These are phyloP conservation scores for Solanum hybrid DNA, from an alignment of 305 asterid species.

Conservation along the genomic window DNA sequence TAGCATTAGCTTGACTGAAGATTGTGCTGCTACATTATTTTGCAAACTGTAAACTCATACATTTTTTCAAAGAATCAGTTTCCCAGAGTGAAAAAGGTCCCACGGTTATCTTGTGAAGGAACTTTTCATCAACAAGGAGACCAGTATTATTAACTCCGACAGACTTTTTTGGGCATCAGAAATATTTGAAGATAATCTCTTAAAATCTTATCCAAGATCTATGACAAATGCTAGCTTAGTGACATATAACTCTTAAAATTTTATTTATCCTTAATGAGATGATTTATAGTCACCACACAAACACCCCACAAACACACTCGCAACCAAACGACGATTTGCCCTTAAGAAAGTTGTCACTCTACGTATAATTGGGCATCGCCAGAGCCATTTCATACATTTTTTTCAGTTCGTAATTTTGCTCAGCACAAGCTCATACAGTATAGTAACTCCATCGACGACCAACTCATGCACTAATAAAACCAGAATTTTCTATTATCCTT, in stretches of 20 bases:
- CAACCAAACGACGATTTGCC: too few species aligned
- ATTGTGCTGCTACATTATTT: neutral
- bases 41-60: neutral
- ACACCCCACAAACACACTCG: too few species aligned
- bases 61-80: neutral
- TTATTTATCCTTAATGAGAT: too few species aligned
- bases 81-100: neutral
- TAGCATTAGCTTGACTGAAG: neutral
- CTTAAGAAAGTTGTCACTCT: too few species aligned
- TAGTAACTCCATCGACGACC: neutral
- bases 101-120: neutral
- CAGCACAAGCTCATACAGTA: neutral
- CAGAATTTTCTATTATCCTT: neutral
- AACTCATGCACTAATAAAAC: neutral
- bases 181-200: too few species aligned
- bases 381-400: neutral
- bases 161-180: neutral
- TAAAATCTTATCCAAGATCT: too few species aligned
- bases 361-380: neutral
- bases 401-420: neutral
- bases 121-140: neutral
- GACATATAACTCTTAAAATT: too few species aligned
- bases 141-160: neutral
- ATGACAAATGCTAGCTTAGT: too few species aligned
- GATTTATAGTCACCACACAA: too few species aligned